A percentile compares a stretch with the other conserved stretches of the same genome.
Conservation (phyloP, 176 grass and related monocot species). For the Aegilops speltoides region DNA sequence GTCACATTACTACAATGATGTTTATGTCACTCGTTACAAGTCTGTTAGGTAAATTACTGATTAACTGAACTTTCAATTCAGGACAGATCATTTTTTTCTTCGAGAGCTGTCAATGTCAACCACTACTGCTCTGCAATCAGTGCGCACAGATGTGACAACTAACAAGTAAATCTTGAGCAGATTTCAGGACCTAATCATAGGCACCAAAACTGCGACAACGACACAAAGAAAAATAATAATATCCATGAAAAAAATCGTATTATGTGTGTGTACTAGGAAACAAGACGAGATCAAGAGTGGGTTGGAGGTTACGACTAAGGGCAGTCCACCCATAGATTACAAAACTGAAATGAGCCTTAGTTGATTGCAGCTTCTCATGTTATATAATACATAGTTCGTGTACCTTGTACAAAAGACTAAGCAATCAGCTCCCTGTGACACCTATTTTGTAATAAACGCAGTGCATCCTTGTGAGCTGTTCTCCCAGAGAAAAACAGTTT, state of each 20-base stretch:
- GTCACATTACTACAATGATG: not conserved
- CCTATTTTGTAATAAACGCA: not conserved
- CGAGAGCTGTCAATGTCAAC: slow-evolving; percentile 11
- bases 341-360: slow-evolving; percentile 5
- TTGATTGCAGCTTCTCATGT: not conserved
- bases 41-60: not conserved
- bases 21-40: not conserved
- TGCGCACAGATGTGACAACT: not conserved
- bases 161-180: not conserved
- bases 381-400: not conserved
- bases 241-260: not conserved
- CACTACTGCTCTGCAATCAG: slow-evolving; percentile 10
- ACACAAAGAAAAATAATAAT: slow-evolving; percentile 17
- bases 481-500: not conserved
- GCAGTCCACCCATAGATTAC: not conserved
- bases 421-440: not conserved
- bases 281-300: not conserved
- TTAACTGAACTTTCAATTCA: not conserved
- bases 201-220: not conserved
- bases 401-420: slow-evolving; percentile 15
- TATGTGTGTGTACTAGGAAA: not conserved
- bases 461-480: not conserved
- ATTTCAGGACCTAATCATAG: not conserved
- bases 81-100: not conserved
- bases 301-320: not conserved